Base-by-base conservation (phyloP, 495 filamentous ascomycete genomes). In the Podospora comata region DNA sequence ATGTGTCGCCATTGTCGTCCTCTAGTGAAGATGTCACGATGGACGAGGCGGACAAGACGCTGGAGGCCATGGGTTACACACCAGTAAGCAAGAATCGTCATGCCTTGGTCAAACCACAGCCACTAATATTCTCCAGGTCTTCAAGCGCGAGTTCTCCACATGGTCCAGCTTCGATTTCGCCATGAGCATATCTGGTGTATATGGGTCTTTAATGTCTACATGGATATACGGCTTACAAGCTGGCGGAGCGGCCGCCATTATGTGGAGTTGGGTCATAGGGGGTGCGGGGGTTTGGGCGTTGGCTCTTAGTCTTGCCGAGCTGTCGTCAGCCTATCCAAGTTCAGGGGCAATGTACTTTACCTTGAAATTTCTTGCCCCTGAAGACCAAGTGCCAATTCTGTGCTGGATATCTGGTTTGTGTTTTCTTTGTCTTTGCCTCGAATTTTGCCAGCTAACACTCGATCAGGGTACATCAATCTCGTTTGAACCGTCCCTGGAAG, bases 191-290 rank as follows among this genome's bases (percentile, higher is more conserved):
- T 83, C 80, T 60, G 87, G 87, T 23, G 78, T 89, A 13, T 89
- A 88, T 71, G 77, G 86, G 23, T 87, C 85, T 4, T 80, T 88
- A 69, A 84, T 85, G 74, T 88, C 87, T 1, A 89, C 87, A 53
- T 85, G 88, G 77, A 79, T 79, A 7, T 89, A 87, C 72, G 86
- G 86, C 0, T 80, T 89, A 32, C 76, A 81, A 65, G 87, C 88
- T 5, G 87, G 87, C 57, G 87, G 88, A 13, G 81, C 84, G 20
- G 82, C 86, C 32, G 80, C 86, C 44, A 85, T 84, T n/a, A 82
- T 90, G 60, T 90, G 87, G 88, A 88, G 82, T 72, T 89, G 87
- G 87, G 72, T 88, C 11, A 84, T 89, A 39, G 86, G 84, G n/a
- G 87, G 87, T 39, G 77, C 80, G 34, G 88, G 88, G 3, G 88